Percentiles rank a stretch among this genome's conserved stretches.
These are phyloP conservation scores for Cystobasidium sp. DNA, from an alignment of 1,284 basidiomycete genomes.

Conservation along the genomic window DNA sequence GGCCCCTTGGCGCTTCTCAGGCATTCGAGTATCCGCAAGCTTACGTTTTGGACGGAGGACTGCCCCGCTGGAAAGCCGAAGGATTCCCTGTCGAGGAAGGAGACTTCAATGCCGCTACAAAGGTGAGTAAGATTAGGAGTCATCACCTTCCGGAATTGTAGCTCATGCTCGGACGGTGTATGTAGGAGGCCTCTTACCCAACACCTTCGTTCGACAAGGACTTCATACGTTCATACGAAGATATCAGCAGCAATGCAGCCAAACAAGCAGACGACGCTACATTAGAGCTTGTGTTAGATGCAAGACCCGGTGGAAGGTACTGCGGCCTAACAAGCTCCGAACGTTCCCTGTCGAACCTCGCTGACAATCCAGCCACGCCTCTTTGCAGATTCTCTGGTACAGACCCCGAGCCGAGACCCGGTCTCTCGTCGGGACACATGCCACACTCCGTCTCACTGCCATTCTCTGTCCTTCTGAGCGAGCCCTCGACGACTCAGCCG, in stretches of 20 bases:
- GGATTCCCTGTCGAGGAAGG: constrained; percentile 68
- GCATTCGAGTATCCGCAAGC: constrained; percentile 82
- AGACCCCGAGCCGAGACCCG: constrained; percentile 86
- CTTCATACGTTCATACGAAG: constrained; percentile 65
- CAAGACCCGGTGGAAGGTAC: constrained; percentile 75
- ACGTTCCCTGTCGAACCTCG: not conserved
- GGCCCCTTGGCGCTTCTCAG: constrained; percentile 46
- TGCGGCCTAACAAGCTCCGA: constrained; percentile 48
- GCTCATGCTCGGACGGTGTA: not conserved
- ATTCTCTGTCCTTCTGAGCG: constrained; percentile 75
- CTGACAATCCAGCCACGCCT: not conserved
- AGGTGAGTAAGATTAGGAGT: constrained; percentile 6
- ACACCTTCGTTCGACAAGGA: constrained; percentile 38
- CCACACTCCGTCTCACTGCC: constrained; percentile 84
- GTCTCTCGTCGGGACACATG: constrained; percentile 89
- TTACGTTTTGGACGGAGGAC: constrained; percentile 84
- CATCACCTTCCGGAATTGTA: not conserved
- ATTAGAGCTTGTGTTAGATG: constrained; percentile 81
- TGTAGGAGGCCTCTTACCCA: constrained; percentile 46
- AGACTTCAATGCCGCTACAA: not conserved
- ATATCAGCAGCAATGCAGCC: constrained; percentile 77
- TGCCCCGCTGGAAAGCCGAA: constrained; percentile 80
- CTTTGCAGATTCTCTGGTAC: constrained; percentile 71
- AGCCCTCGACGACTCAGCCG: constrained; percentile 56
- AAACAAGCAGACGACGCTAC: constrained; percentile 59